Conservation (phyloP, 441 rosid species). For the Pelargonium australe region DNA sequence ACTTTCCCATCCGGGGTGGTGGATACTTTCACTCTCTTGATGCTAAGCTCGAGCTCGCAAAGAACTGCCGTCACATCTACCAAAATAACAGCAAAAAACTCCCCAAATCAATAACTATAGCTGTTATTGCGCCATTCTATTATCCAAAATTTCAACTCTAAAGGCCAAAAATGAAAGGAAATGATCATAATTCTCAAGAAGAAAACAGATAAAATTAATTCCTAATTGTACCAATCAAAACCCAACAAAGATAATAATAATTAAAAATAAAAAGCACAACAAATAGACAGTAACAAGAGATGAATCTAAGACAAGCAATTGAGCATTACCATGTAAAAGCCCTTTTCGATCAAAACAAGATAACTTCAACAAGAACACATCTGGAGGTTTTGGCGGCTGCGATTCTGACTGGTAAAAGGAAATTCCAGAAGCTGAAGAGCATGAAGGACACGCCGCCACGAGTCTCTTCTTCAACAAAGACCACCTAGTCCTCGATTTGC, state of each 20-base stretch:
- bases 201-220: too few species aligned
- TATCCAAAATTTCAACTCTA: too few species aligned
- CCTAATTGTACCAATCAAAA: too few species aligned
- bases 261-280: too few species aligned
- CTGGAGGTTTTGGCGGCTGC: constrained; percentile 53
- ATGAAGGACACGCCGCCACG: constrained; percentile 62
- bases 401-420: constrained; percentile 46
- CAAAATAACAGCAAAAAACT: constrained; percentile 17
- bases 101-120: not conserved
- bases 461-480: constrained; percentile 70
- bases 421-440: constrained; percentile 67
- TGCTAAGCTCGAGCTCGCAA: constrained; percentile 70
- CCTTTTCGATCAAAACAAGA: constrained; percentile 69
- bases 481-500: constrained; percentile 65
- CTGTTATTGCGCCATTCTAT: not conserved
- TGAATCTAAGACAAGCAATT: constrained; percentile 10
- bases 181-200: too few species aligned
- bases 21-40: constrained; percentile 86
- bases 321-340: constrained; percentile 61
- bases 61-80: constrained; percentile 78
- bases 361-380: constrained; percentile 67
- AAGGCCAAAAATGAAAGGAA: too few species aligned
- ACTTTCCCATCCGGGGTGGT: constrained; percentile 91
- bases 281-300: not conserved
- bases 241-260: too few species aligned